A percentile compares a stretch with the other conserved stretches of the same genome.
Conservation (phyloP, 768 basidiomycete species). For the Pleurotus citrinopileatus region DNA sequence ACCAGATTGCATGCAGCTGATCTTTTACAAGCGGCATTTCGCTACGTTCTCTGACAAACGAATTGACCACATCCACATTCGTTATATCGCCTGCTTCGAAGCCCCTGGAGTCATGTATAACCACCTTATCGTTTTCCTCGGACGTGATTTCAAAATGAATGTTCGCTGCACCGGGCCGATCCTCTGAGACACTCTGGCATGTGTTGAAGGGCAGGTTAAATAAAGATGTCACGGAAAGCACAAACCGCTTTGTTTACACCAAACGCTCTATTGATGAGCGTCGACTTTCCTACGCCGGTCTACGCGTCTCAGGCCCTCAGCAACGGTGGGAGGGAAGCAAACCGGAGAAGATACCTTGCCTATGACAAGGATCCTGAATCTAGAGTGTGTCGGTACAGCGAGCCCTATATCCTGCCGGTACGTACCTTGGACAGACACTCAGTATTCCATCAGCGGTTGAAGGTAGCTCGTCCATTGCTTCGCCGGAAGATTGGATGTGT, state of each 20-base stretch:
- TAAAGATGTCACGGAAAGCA: too few species aligned
- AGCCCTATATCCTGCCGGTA: not conserved
- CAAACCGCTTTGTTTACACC: constrained; percentile 11
- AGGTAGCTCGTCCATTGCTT: too few species aligned
- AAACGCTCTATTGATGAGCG: constrained; percentile 12
- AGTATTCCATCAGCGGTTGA: not conserved
- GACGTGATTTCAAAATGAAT: constrained; percentile 14
- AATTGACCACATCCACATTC: constrained; percentile 11
- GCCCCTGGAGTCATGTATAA: constrained; percentile 17
- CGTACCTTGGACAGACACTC: constrained; percentile 2
- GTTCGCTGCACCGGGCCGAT: constrained; percentile 8
- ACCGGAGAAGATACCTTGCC: constrained; percentile 3
- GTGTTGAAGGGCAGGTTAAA: not conserved
- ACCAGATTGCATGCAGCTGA: constrained; percentile 29
- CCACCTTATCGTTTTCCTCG: constrained; percentile 11
- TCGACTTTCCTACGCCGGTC: constrained; percentile 13
- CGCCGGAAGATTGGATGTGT: too few species aligned
- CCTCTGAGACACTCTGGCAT: constrained; percentile 12
- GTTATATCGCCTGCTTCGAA: constrained; percentile 13
- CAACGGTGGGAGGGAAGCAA: too few species aligned
- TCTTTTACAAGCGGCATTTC: constrained; percentile 1
- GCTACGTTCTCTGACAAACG: constrained; percentile 12
- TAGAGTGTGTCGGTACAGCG: not conserved
- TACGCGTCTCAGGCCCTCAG: not conserved
- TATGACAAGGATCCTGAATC: constrained; percentile 5